Evolutionary conservation across 2,329 filamentous ascomycete genomes (phyloP).

Genomic region (Cadophora malorum): DNA sequence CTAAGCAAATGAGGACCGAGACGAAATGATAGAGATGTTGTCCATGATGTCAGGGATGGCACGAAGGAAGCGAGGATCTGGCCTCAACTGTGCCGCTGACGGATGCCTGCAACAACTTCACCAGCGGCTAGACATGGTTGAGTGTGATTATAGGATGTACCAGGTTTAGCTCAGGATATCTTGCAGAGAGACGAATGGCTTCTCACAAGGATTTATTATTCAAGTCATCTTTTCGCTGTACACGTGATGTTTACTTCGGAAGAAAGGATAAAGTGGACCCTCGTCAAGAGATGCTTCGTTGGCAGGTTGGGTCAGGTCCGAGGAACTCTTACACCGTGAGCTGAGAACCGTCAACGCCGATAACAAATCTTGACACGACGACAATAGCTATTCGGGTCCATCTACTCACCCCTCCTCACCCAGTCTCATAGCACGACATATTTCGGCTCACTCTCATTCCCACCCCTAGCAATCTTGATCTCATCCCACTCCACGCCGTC

Average conservation of each 20-base stretch:
- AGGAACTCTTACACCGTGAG: no score
- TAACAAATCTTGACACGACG: no score
- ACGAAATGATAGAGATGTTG: background rate
- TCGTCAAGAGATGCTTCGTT: no score
- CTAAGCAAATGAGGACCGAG: no score
- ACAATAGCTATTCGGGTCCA: no score
- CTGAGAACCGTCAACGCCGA: no score
- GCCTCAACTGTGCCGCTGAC: background rate
- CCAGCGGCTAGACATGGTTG: background rate
- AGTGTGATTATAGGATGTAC: background rate
- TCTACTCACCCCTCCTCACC: background rate
- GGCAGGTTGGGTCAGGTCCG: no score
- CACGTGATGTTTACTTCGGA: background rate
- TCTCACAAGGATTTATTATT: background rate
- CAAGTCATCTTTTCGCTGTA: background rate
- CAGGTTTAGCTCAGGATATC: no score
- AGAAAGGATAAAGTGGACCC: background rate
- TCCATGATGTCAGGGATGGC: background rate
- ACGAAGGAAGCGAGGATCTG: background rate
- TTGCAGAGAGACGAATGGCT: no score
- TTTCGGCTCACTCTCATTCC: slow-evolving; percentile 15
- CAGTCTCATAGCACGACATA: slow-evolving; percentile 23
- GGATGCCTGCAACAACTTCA: background rate
- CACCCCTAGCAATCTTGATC: slow-evolving; percentile 22
- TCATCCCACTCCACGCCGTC: slow-evolving; percentile 32